A percentile compares a stretch with the other conserved stretches of the same genome.
These are phyloP conservation scores for Linnemannia zychae DNA, from an alignment of 192 early-diverging fungal species.

Conservation along the genomic window DNA sequence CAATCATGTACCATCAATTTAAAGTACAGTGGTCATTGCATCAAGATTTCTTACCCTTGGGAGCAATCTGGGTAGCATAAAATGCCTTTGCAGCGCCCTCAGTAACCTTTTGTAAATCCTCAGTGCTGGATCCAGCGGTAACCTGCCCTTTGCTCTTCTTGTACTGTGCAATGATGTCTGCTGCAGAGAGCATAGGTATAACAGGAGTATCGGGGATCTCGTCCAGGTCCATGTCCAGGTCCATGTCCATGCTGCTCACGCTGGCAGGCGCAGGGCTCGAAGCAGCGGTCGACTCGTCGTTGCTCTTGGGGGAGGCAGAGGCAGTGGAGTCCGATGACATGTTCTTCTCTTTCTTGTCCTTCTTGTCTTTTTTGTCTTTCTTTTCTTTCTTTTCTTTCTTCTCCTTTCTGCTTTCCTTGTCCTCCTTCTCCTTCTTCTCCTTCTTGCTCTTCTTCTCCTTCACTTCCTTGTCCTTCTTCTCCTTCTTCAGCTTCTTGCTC, in stretches of 20 bases:
- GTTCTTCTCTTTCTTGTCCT: slow-evolving; percentile 7
- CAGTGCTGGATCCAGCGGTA: neutral
- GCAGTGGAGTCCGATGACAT: neutral
- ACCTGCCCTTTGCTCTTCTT: slow-evolving; percentile 31
- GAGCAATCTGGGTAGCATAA: neutral
- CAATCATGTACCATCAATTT: too few relatives aligned
- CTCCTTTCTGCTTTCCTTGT: slow-evolving; percentile 26
- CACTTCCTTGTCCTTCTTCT: slow-evolving; percentile 9
- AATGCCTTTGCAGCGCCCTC: neutral
- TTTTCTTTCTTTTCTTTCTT: slow-evolving; percentile 29
- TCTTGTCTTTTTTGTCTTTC: slow-evolving; percentile 33
- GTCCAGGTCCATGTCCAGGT: slow-evolving; percentile 16
- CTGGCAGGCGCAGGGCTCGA: neutral
- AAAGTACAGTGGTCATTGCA: neutral
- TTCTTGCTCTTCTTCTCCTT: slow-evolving; percentile 28
- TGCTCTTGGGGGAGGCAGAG: too few relatives aligned
- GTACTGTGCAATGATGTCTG: neutral
- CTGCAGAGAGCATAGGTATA: neutral
- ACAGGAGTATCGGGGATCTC: neutral
- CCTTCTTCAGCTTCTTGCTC: slow-evolving; percentile 26
- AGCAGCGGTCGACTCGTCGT: slow-evolving; percentile 2
- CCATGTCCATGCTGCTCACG: slow-evolving; percentile 2
- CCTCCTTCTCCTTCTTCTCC: slow-evolving; percentile 14
- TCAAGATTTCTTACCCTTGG: neutral
- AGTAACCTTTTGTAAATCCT: neutral